Conservation (phyloP, 2,329 filamentous ascomycete genomes). For the Albophoma yamanashiensis region DNA sequence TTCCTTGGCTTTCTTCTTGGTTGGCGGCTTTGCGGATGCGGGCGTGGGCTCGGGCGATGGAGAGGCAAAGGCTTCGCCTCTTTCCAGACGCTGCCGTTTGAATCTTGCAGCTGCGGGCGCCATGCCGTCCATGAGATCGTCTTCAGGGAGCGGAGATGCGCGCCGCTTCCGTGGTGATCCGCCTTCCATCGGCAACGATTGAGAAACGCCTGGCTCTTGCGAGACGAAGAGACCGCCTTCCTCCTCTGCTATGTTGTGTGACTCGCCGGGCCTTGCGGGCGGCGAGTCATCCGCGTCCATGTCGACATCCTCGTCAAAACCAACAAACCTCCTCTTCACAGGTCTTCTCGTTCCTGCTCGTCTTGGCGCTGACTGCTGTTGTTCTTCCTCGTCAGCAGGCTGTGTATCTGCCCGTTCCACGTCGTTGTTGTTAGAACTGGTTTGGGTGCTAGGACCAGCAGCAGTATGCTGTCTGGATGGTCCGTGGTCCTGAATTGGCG, state of each 20-base stretch:
- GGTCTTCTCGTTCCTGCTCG: constrained; percentile 22
- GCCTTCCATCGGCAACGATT: constrained; percentile 10
- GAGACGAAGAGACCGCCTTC: constrained; percentile 46
- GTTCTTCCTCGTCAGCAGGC: constrained; percentile 5
- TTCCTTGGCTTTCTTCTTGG: constrained; percentile 45
- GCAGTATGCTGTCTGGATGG: background rate
- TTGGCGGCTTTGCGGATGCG: constrained; percentile 2
- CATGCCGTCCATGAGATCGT: constrained; percentile 58
- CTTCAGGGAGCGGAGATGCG: constrained; percentile 28
- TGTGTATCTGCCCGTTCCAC: constrained; percentile 4
- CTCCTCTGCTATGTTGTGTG: constrained; percentile 12
- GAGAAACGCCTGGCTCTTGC: constrained; percentile 26
- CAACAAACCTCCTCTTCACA: constrained; percentile 54
- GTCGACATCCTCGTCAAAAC: constrained; percentile 48
- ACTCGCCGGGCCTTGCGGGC: background rate
- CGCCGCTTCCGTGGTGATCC: constrained; percentile 33
- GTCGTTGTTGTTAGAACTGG: constrained; percentile 1
- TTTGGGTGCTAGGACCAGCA: constrained; percentile 1
- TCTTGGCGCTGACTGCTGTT: constrained; percentile 10
- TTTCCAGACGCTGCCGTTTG: constrained; percentile 65
- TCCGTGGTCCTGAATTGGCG: constrained; percentile 10
- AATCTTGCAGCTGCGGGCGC: constrained; percentile 67
- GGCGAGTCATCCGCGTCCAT: constrained; percentile 20
- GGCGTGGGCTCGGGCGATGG: constrained; percentile 14
- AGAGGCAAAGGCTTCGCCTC: constrained; percentile 34